Base-by-base conservation (phyloP, 202 grass and related monocot species). In the Setaria italica region DNA sequence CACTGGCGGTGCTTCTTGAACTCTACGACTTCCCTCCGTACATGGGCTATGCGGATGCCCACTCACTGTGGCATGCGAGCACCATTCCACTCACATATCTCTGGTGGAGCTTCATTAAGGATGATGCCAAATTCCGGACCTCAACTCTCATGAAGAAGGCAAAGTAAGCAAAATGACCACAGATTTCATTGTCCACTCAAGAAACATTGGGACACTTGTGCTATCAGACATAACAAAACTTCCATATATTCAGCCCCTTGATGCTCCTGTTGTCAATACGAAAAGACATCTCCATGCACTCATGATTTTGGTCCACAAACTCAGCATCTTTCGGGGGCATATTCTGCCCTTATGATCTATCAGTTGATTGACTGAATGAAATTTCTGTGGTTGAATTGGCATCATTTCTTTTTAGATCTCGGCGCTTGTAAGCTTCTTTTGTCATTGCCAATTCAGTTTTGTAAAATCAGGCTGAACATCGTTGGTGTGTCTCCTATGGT, bases 51-150 rank as follows among this genome's bases (percentile, higher is more conserved):
- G 91, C 81, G 3, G 96, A 98, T 82, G 93, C 93, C 17, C 93
- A 98, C 90, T 87, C 91, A n/a, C 35, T 98, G 43, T 98, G 93
- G 93, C 96, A 95, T 82, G 89, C 84, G 4, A 85, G 25, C 25
- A 25, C 25, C 25, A 25, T 25, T 25, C 85, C 84, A 98, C 90
- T n/a, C 25, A 25, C 93, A 10, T 98, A 77, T 85, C 88, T 98
- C 21, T 94, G 86, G 93, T 98, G 93, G 96, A 95, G 90, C 76
- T 98, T 95, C 74, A 92, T 98, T 46, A 94, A 90, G 63, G 88
- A 94, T n/a, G 96, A 94, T 45, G 93, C 91, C 9, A 72, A 74
- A 60, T 95, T 92, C 76, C 89, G 88, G 13, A 94, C 90, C 16
- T 85, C 91, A 20, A 81, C 80, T 68, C 88, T 94, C 64, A 73